Percentiles rank a stretch among this genome's conserved stretches.
These are phyloP conservation scores for Arthrocladium fulminans DNA, from an alignment of 2,329 filamentous ascomycete species.

Conservation along the genomic window DNA sequence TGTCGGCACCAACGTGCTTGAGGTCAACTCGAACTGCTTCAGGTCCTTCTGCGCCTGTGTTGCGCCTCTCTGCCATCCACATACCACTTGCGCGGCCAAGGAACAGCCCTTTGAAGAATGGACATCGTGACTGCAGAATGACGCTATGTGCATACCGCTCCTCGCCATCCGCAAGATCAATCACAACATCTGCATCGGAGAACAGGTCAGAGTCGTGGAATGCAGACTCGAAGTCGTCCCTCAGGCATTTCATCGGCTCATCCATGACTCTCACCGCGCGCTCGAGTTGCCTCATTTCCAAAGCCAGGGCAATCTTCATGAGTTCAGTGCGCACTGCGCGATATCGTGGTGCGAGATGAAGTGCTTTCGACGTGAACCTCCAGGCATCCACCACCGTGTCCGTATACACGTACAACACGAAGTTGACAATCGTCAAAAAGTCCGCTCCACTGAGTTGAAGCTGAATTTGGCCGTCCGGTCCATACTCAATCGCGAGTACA, in stretches of 20 bases:
- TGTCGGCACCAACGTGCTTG: constrained; percentile 63
- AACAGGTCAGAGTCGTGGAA: constrained; percentile 63
- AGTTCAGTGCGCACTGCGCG: constrained; percentile 73
- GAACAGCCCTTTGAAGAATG: constrained; percentile 87
- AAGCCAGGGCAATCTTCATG: constrained; percentile 69
- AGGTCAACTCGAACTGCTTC: constrained; percentile 64
- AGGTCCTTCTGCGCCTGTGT: constrained; percentile 34
- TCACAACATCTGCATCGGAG: constrained; percentile 65
- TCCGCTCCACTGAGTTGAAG: constrained; percentile 65
- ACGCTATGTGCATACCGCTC: constrained; percentile 64
- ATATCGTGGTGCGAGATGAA: constrained; percentile 60
- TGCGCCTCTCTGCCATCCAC: constrained; percentile 69
- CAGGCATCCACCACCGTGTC: constrained; percentile 77
- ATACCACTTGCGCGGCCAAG: constrained; percentile 74
- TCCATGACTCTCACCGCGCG: constrained; percentile 67
- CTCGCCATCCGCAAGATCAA: constrained; percentile 69
- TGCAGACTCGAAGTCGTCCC: constrained; percentile 61
- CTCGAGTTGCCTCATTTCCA: constrained; percentile 66
- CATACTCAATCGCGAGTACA: constrained; percentile 48
- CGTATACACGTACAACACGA: constrained; percentile 71
- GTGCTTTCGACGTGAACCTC: constrained; percentile 63
- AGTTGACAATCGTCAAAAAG: constrained; percentile 67
- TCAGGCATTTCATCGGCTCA: constrained; percentile 53
- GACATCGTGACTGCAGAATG: constrained; percentile 72
- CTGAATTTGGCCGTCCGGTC: constrained; percentile 43